Evolutionary conservation across 2,329 filamentous ascomycete genomes (phyloP), one percentile per base, ranked within the genome.

Genomic region (Colletotrichum camelliae): DNA sequence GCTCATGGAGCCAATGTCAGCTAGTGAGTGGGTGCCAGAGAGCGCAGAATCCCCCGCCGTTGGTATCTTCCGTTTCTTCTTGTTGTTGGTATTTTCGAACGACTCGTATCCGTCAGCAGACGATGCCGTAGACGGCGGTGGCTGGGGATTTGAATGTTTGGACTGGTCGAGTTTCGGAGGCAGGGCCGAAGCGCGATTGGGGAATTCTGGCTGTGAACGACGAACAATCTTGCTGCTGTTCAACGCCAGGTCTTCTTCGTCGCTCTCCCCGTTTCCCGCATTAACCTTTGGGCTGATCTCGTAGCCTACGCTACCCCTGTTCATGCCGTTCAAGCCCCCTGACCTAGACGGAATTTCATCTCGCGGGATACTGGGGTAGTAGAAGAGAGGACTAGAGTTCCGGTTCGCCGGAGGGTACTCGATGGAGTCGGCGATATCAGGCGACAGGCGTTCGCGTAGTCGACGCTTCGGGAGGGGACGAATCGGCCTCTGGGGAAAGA

Each of bases 31-130:
- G 21, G 80, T 80, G 5, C 84, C 84, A 57, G 83, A 84, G 37
- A 87, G 64, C 2, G 61, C 29, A 16, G 92, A 88, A 80, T 95
- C 94, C 21, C 95, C 94, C 12, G 95, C 95, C 0, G 96, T 96
- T 0, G 97, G 97, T 48, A 99, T 98, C 86, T 99, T 99, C 79
- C 97, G 92, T 85, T 99, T 98, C 88, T 98, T 99, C 86, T 99
- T 99, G 83, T 99, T 99, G 84, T 98, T 98, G 43, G 95, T 98
- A 81, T 98, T 98, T 85, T 99, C 97, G 81, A 98, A 98, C 8
- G 95, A 97, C 84, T 99, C 97, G 83, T 98, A 98, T 16, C 96
- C 96, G 83, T 98, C 96, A 13, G 91, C 87, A 4, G 93, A 94
- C 6, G 93, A 94, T 7, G 91, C 89, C 29, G 93, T 92, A 15